These are phyloP conservation scores for Prunus fruticosa DNA, from an alignment of 306 rosid genomes.

Conservation along the genomic window DNA sequence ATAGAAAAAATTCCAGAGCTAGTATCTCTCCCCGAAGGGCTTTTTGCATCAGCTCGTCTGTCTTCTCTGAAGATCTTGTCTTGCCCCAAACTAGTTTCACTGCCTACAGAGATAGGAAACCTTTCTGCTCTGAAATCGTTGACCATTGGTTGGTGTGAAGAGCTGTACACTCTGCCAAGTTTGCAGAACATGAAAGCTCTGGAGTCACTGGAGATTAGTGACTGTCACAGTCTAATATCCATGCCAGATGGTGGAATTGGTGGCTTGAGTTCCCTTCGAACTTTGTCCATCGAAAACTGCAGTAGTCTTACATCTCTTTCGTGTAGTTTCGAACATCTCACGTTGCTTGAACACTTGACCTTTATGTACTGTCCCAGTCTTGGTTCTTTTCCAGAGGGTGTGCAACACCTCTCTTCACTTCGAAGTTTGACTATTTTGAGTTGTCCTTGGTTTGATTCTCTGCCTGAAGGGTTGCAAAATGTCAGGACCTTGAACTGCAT, in stretches of 20 bases:
- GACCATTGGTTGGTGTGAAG: conserved; percentile 7
- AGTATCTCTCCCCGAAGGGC: not conserved
- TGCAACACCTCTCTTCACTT: conserved; percentile 2
- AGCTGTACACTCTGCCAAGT: conserved; percentile 5
- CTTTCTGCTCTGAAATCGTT: conserved; percentile 13
- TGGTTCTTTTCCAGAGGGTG: not conserved
- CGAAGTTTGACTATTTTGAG: not conserved
- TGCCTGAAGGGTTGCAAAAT: conserved; percentile 8
- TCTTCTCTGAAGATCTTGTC: conserved; percentile 13
- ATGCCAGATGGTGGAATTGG: not conserved
- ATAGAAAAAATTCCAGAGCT: not conserved
- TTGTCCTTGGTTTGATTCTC: conserved; percentile 4
- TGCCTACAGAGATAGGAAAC: not conserved
- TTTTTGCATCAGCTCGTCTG: not conserved
- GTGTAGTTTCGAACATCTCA: not conserved
- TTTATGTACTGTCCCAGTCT: not conserved
- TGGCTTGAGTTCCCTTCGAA: conserved; percentile 9
- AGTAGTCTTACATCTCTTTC: conserved; percentile 5
- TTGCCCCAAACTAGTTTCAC: not conserved
- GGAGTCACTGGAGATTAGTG: conserved; percentile 2
- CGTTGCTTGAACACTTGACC: conserved; percentile 14
- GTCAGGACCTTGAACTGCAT: not conserved
- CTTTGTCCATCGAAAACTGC: conserved; percentile 22
- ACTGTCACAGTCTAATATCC: not conserved
- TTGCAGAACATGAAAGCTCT: conserved; percentile 9